These are phyloP conservation scores for Cyathus striatus DNA, from an alignment of 768 basidiomycete species.

Conservation along the genomic window DNA sequence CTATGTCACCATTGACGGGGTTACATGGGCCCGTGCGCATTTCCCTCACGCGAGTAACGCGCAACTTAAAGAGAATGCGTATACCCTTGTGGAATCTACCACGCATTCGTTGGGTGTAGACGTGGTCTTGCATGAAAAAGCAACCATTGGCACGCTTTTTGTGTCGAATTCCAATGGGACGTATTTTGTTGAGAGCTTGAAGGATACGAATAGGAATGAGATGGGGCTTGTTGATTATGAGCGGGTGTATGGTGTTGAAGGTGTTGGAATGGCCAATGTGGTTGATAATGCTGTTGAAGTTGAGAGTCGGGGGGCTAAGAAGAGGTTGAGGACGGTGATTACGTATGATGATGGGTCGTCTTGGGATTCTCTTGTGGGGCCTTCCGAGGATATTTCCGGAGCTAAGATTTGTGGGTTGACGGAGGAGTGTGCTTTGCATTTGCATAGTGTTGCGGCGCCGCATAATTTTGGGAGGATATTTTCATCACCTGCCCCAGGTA, in stretches of 20 bases:
- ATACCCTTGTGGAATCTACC: constrained; percentile 93
- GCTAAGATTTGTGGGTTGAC: constrained; percentile 66
- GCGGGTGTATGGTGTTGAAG: constrained; percentile 78
- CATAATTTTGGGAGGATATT: constrained; percentile 95
- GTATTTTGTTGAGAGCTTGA: constrained; percentile 86
- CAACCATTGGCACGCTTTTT: constrained; percentile 83
- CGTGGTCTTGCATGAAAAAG: constrained; percentile 69
- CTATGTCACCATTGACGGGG: constrained; percentile 82
- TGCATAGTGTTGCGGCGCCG: constrained; percentile 87
- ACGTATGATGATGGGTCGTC: constrained; percentile 89
- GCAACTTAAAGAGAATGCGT: constrained; percentile 82
- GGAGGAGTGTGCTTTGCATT: constrained; percentile 77
- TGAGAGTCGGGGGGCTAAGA: constrained; percentile 61
- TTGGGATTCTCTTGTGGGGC: constrained; percentile 68
- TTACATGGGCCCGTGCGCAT: constrained; percentile 80
- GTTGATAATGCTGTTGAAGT: constrained; percentile 84
- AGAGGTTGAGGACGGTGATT: constrained; percentile 71
- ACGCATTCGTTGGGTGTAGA: constrained; percentile 93
- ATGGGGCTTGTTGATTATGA: constrained; percentile 93
- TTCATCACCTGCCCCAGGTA: constrained; percentile 90
- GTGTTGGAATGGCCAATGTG: constrained; percentile 87
- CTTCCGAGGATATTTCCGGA: constrained; percentile 54
- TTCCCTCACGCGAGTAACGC: constrained; percentile 90
- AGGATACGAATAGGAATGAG: constrained; percentile 89
- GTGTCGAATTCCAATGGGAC: constrained; percentile 96